These are phyloP conservation scores for Pleoardoris graminearum DNA, from an alignment of 2,329 filamentous ascomycete species.

Conservation along the genomic window DNA sequence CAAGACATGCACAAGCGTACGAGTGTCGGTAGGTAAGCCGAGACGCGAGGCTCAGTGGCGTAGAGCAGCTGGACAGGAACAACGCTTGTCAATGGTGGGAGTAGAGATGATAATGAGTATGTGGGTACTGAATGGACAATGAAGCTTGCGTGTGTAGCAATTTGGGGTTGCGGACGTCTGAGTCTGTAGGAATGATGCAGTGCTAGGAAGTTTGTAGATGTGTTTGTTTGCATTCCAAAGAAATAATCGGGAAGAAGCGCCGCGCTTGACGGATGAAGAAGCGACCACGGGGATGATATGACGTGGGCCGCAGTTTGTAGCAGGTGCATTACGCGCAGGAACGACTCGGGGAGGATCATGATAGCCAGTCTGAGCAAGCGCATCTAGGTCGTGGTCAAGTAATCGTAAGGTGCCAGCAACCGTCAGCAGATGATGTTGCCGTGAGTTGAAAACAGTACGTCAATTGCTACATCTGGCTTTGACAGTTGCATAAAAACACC, in stretches of 20 bases:
- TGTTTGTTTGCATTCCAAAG: background rate
- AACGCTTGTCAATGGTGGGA: background rate
- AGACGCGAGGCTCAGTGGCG: no score
- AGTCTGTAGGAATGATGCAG: background rate
- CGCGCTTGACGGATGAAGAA: background rate
- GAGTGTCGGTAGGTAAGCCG: background rate
- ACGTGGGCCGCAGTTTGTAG: no score
- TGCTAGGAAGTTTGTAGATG: background rate
- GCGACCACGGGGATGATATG: no score
- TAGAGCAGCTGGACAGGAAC: background rate
- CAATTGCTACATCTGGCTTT: constrained; percentile 1
- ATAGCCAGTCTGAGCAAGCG: background rate
- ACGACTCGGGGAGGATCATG: no score
- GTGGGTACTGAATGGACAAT: background rate
- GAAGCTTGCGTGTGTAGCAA: background rate
- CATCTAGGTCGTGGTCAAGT: no score
- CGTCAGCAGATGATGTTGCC: background rate
- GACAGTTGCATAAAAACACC: background rate
- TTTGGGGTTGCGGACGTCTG: background rate
- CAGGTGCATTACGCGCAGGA: no score
- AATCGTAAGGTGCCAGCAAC: no score
- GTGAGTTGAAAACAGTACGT: background rate
- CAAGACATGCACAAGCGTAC: background rate
- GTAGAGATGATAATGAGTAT: background rate
- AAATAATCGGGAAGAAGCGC: background rate